Percentiles rank a stretch among this genome's conserved stretches.
Evolutionary conservation across 768 basidiomycete genomes (phyloP).

Genomic region (Tricholoma terreum): DNA sequence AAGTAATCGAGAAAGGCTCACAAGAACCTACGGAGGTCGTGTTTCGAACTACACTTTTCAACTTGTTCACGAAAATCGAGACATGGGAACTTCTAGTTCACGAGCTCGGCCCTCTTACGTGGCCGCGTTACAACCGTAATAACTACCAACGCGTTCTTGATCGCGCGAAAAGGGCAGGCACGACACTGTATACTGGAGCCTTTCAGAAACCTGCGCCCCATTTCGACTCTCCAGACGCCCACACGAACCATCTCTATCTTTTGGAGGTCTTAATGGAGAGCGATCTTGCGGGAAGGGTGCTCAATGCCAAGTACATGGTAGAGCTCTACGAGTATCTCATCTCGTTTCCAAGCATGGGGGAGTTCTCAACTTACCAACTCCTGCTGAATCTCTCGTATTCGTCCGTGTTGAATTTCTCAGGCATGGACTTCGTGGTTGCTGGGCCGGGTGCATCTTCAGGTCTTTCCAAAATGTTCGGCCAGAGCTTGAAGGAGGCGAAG

Average conservation of each 20-base stretch:
- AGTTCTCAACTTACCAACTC: conserved; percentile 70
- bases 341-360: conserved; percentile 69
- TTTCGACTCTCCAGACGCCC: conserved; percentile 43
- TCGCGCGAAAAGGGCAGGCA: conserved; percentile 32
- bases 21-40: conserved; percentile 58
- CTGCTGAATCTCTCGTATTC: conserved; percentile 59
- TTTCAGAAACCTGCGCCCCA: conserved; percentile 71
- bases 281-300: conserved; percentile 47
- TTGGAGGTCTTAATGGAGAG: conserved; percentile 58
- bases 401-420: conserved; percentile 54
- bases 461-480: conserved; percentile 64
- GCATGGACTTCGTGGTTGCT: conserved; percentile 66
- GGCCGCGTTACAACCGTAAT: conserved; percentile 51
- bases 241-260: conserved; percentile 62
- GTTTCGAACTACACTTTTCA: conserved; percentile 72
- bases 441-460: conserved; percentile 68
- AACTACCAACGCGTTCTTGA: conserved; percentile 54
- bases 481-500: conserved; percentile 30
- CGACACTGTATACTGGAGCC: conserved; percentile 61
- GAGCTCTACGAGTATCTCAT: conserved; percentile 62
- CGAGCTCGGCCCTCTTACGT: conserved; percentile 57
- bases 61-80: conserved; percentile 64
- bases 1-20: conserved; percentile 69
- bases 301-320: conserved; percentile 49
- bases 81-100: conserved; percentile 64